Base-by-base conservation (phyloP, 441 rosid species). In the Mallotus japonicus region DNA sequence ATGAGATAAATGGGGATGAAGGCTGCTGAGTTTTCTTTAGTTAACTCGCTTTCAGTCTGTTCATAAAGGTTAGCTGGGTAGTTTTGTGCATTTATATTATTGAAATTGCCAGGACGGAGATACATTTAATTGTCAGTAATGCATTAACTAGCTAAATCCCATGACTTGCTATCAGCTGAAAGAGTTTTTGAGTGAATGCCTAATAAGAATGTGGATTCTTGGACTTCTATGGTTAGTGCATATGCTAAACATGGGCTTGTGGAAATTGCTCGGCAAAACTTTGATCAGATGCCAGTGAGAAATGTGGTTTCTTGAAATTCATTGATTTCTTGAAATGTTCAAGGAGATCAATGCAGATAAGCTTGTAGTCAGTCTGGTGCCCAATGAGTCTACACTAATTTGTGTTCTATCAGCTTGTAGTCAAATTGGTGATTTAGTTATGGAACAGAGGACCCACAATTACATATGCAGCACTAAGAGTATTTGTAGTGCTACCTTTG, bases 151-250 rank as follows among this genome's bases (percentile, higher is more conserved):
- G 88, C 90, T 1, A 92, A 90, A 72, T 88, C 91, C 24, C 92
- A 90, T 69, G 65, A 84, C 62, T 67, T 89, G 77, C 84, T 79
- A 44, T 80, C 78, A 17, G 90, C 97, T 66, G 69, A 79, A 46
- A 84, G 83, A 75, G 88, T 89, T 74, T 92, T 90, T 74, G 88
- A 87, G 76, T 74, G 73, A 67, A 84, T 89, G 84, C 84, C 87
- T 40, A 59, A 76, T 62, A 92, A 80, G 80, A 88, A 87, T 77
- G 91, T 87, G 74, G 92, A 86, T 54, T 83, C 97, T 12, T 92
- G 96, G 96, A 92, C 88, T 66, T 87, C 89, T 37, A 88, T 89
- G 96, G 85, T 90, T 71, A 76, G 83, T 13, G 89, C 91, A 55
- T 81, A 86, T 76, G 94, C 92, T 71, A 86, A 82, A 64, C 85